phyloP scores from a whole-genome alignment of 352 stramenopile genomes.

The Phytophthora niederhauseri region DNA sequence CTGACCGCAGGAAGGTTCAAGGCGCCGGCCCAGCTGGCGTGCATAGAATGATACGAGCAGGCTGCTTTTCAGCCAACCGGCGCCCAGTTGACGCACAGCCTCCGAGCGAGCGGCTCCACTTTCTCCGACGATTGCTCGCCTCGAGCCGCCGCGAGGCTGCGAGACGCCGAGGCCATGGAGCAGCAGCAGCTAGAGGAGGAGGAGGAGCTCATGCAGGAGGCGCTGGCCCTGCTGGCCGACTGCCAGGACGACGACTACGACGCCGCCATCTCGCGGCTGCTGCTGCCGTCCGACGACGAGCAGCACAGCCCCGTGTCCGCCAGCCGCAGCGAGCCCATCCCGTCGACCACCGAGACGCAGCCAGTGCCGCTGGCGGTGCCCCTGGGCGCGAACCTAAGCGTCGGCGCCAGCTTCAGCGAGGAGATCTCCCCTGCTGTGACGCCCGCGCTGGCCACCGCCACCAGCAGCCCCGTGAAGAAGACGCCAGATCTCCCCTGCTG shows the following conservation, averaged over 20 bases:
- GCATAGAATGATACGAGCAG: background rate
- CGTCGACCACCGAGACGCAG: conserved; percentile 20
- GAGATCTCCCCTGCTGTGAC: conserved; percentile 23
- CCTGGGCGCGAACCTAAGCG: background rate
- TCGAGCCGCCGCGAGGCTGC: conserved; percentile 28
- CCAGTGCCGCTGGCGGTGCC: background rate
- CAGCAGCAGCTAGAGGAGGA: conserved; percentile 38
- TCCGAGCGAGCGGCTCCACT: conserved; percentile 8
- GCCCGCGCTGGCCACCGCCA: conserved; percentile 16
- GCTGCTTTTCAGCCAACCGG: conserved; percentile 32
- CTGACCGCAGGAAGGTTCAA: conserved; percentile 18
- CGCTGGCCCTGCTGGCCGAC: conserved; percentile 46
- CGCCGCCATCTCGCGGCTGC: conserved; percentile 42
- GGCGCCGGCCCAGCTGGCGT: conserved; percentile 13
- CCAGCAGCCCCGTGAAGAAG: conserved; percentile 26
- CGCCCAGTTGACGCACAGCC: conserved; percentile 12
- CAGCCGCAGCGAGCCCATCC: conserved; percentile 10
- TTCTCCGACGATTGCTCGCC: conserved; percentile 24
- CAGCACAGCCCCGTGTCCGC: conserved; percentile 33
- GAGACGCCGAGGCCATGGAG: conserved; percentile 31
- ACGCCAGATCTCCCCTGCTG: conserved; percentile 23
- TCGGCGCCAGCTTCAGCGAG: background rate
- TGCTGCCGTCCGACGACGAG: conserved; percentile 38
- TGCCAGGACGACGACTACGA: conserved; percentile 39
- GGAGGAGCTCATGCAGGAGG: conserved; percentile 49